Evolutionary conservation across 305 asterid species (phyloP).

Genomic region (Plantago coronopus): DNA sequence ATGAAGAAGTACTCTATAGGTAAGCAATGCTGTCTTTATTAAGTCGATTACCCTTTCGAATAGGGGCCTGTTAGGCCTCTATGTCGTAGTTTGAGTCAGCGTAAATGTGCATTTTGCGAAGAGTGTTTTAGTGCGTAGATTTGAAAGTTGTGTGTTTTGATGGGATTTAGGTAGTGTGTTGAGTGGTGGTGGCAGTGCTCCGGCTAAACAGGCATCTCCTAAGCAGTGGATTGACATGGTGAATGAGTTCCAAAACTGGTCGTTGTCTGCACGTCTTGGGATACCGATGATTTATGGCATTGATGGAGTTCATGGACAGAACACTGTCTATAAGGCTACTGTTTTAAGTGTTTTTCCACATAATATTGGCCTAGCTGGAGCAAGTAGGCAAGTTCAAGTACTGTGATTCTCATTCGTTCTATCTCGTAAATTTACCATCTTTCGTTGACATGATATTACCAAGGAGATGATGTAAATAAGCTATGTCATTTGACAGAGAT

Average conservation of each 20-base stretch:
- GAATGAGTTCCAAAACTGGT: slow-evolving; percentile 37
- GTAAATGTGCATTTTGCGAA: background rate
- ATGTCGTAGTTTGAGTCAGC: background rate
- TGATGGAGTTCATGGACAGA: slow-evolving; percentile 54
- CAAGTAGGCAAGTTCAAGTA: slow-evolving; percentile 35
- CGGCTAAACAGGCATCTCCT: slow-evolving; percentile 35
- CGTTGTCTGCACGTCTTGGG: slow-evolving; percentile 43
- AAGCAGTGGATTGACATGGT: slow-evolving; percentile 49
- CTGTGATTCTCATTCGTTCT: background rate
- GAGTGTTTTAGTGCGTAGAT: background rate
- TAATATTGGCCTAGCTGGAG: slow-evolving; percentile 52
- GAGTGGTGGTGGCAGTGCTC: slow-evolving; percentile 53
- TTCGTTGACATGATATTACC: background rate
- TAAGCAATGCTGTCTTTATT: background rate
- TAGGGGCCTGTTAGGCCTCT: background rate
- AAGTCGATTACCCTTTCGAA: background rate
- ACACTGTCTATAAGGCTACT: slow-evolving; percentile 45
- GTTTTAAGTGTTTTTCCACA: slow-evolving; percentile 51
- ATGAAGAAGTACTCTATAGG: slow-evolving; percentile 42
- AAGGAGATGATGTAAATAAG: background rate
- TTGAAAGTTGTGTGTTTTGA: background rate
- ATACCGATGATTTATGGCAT: slow-evolving; percentile 59
- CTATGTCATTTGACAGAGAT: slow-evolving; percentile 30
- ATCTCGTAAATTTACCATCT: background rate
- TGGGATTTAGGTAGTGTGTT: slow-evolving; percentile 41